Evolutionary conservation across 306 rosid species (phyloP), one percentile per base, ranked within the genome.

Genomic region (Quercus glauca): DNA sequence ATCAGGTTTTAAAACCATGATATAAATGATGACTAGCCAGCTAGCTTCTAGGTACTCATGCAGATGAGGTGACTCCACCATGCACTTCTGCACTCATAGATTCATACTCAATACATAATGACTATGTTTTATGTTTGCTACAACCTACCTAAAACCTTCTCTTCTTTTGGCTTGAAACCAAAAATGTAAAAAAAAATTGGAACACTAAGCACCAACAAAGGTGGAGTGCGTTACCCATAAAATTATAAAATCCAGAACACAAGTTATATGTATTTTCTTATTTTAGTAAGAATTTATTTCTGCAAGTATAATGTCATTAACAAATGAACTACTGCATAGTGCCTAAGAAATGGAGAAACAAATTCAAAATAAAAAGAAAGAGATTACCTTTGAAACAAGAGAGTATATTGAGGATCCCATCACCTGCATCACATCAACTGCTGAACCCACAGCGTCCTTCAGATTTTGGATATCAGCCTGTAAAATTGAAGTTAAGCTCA

Each of bases 381-480:
- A 84, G 51, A 69, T 52, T 80, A 94, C 99, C 98, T 91, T 96
- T n/a, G 91, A 84, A 8, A 85, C 88, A 84, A 96, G 98, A 80
- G 89, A 86, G 90, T 88, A 88, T 74, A 93, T 90, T 1, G 98
- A 93, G 81, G 99, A 91, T 79, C 89, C 92, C 98, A 93, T 93
- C 81, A 92, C 85, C 83, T 90, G 98, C 98, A 96, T 96, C 78
- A 93, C 93, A 85, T 96, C 97, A 77, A 94, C 96, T 55, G 98
- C 98, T 65, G 98, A 91, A 64, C 94, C 91, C 90, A 96, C 86
- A 81, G 99, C 96, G 79, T 96, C 96, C 85, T 91, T 93, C 81
- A 96, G 84, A 82, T 90, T 90, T 86, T 91, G 96, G 78, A 91
- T 86, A 87, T 93, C 96, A 61, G 97, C 98, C 99, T 96, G 91